Evolutionary conservation across 23 red algal species (phyloP), one percentile per base, ranked within the genome.

Genomic region (Agarophyton chilense): DNA sequence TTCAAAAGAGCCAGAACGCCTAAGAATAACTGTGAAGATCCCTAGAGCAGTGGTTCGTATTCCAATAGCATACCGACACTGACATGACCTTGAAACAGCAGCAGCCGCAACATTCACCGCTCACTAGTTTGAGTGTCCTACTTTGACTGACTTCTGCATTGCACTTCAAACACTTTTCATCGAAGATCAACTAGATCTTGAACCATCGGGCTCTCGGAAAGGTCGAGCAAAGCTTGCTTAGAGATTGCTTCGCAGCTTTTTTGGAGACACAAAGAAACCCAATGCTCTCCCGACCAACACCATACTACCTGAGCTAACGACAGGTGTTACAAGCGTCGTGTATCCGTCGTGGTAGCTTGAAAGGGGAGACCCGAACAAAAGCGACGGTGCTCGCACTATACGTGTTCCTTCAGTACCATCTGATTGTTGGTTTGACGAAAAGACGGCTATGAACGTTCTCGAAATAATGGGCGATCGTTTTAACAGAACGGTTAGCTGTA

Each of bases 311-410:
- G 76, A 91, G 50, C 76, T 91, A 22, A 91, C 88, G 19, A 91
- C 88, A 10, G 72, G 75, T 33, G 58, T 91, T 26, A 70, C 52
- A 45, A 91, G 64, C 43, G 88, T 91, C 38, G 88, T 91, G 1
- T 91, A 81, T 34, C 88, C 88, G 10, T 91, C 76, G 2, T 91
- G 88, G 88, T 91, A 76, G 88, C 75, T 91, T 39, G 88, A 81
- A 72, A 34, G 74, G 13, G 88, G 77, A 60, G 44, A 53, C 22
- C 51, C 44, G 32, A 54, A 61, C 72, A 38, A 74, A 1, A 44
- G n/a, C 43, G 35, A 82, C 28, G 36, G 43, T 58, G 29, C 35
- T 60, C 45, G 46, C 40, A 22, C 39, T 21, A 52, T 77, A 16
- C 51, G 56, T 18, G 54, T 79, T 10, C 72, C 86, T 2, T 52